phyloP scores from a whole-genome alignment of 257 asterid species.

The Salvia hispanica region DNA sequence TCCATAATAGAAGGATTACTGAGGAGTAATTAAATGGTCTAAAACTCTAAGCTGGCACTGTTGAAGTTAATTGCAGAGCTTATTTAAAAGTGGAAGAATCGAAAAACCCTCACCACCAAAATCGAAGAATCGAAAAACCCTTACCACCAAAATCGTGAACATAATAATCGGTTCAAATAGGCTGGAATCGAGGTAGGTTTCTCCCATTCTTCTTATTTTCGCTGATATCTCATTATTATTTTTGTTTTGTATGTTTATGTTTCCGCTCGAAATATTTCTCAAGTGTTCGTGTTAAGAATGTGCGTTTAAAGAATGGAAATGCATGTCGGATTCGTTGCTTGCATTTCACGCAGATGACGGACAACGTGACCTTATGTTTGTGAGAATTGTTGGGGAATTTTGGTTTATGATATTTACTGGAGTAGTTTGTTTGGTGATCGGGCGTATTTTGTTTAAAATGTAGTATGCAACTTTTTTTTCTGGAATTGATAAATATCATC shows the following conservation, averaged over 20 bases:
- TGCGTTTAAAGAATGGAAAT: conserved; percentile 19
- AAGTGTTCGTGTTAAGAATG: conserved; percentile 12
- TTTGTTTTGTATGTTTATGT: not conserved
- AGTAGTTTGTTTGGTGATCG: not conserved
- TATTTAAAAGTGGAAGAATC: no score
- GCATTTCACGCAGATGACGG: not conserved
- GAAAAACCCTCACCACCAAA: no score
- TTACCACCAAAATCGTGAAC: not conserved
- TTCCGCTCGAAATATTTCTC: not conserved
- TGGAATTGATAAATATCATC: no score
- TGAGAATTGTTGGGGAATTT: not conserved
- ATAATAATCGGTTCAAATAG: not conserved
- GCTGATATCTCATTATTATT: not conserved
- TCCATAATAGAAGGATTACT: no score
- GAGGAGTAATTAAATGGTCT: no score
- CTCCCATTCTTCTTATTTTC: not conserved
- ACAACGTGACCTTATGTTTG: not conserved
- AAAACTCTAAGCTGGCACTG: no score
- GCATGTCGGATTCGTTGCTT: conserved; percentile 24
- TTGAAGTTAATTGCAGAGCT: no score
- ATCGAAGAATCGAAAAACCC: no score
- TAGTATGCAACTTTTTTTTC: not conserved
- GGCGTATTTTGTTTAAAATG: not conserved
- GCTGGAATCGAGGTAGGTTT: conserved; percentile 17
- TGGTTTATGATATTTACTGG: conserved; percentile 6